phyloP scores from a whole-genome alignment of 768 basidiomycete species.

The Boletellus ananas region DNA sequence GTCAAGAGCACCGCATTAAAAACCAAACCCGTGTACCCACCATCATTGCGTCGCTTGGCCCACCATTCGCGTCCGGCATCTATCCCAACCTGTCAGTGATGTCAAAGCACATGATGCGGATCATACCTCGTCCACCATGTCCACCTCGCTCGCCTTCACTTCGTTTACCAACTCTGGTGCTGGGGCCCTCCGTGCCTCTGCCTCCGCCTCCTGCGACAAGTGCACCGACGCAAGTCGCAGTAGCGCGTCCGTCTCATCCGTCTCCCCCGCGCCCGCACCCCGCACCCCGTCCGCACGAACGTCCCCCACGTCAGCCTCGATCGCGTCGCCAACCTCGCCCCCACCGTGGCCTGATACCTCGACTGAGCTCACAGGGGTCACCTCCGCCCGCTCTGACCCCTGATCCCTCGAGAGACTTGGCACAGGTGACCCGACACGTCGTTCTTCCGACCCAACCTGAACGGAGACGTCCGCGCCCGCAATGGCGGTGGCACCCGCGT shows the following conservation, averaged over 20 bases:
- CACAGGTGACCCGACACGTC: neutral
- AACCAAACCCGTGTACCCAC: conserved; percentile 1
- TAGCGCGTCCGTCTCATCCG: conserved; percentile 18
- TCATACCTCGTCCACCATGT: conserved; percentile 11
- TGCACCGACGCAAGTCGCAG: conserved; percentile 26
- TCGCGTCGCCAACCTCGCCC: neutral
- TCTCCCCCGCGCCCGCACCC: neutral
- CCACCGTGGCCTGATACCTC: neutral
- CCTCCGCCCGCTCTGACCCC: neutral
- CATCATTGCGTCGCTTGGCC: neutral
- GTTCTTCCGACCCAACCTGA: neutral
- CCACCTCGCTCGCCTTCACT: neutral
- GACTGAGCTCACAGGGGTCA: neutral
- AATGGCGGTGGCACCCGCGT: neutral
- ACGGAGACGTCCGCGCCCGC: neutral
- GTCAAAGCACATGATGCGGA: neutral
- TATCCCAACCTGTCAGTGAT: conserved; percentile 4
- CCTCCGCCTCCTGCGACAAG: conserved; percentile 4
- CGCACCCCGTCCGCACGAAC: neutral
- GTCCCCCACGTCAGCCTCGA: neutral
- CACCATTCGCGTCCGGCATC: neutral
- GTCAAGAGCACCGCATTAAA: neutral
- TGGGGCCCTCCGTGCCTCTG: neutral
- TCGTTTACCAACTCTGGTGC: neutral
- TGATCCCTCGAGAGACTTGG: neutral